Conservation (phyloP, 1,284 basidiomycete genomes). For the Melampsora larici-populina region DNA sequence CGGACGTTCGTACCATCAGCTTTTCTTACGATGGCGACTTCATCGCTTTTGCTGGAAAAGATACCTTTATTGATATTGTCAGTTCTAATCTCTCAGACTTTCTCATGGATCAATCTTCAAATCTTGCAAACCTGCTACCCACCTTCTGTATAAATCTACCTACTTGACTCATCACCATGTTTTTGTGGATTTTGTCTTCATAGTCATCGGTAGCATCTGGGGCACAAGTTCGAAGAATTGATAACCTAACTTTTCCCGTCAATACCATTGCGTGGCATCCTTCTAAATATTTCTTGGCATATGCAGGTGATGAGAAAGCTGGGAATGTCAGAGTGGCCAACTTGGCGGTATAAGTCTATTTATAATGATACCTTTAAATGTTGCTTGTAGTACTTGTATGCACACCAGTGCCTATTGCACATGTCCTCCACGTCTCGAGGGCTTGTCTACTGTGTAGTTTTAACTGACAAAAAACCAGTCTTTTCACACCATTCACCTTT, state of each 20-base stretch:
- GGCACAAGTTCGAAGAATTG: constrained; percentile 46
- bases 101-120: no score
- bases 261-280: constrained; percentile 50
- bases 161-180: no score
- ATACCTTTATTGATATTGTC: constrained; percentile 47
- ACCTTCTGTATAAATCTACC: no score
- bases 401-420: no score
- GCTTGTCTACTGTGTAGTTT: background rate
- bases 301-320: constrained; percentile 49
- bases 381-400: no score
- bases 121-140: no score
- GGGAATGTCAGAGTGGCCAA: constrained; percentile 28
- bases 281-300: constrained; percentile 47
- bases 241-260: constrained; percentile 43
- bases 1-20: constrained; percentile 46
- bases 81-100: constrained; percentile 16
- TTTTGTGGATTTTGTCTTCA: no score
- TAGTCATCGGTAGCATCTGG: constrained; percentile 6
- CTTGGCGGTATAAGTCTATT: constrained; percentile 4
- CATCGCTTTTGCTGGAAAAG: constrained; percentile 50
- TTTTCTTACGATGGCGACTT: constrained; percentile 52
- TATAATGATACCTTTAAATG: background rate
- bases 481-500: no score
- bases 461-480: background rate
- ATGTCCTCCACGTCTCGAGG: no score